phyloP scores from a whole-genome alignment of 352 stramenopile species.

The Detonula confervacea region DNA sequence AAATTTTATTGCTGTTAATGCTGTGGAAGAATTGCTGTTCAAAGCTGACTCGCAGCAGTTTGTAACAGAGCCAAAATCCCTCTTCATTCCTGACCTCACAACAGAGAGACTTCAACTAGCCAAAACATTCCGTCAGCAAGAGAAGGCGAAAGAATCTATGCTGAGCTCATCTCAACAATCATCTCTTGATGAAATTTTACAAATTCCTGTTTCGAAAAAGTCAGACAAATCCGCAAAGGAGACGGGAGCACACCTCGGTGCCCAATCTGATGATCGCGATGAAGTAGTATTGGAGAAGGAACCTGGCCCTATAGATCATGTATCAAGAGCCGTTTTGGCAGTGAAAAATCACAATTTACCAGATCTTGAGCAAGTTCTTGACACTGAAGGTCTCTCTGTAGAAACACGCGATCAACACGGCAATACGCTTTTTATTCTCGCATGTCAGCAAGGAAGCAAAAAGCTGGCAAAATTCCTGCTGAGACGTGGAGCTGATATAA shows the following conservation, averaged over 20 bases:
- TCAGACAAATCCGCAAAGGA: slow-evolving; percentile 20
- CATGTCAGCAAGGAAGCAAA: slow-evolving; percentile 94
- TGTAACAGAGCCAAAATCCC: slow-evolving; percentile 40
- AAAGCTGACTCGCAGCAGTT: slow-evolving; percentile 48
- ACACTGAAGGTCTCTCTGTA: slow-evolving; percentile 88
- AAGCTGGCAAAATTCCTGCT: slow-evolving; percentile 94
- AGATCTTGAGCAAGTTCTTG: slow-evolving; percentile 89
- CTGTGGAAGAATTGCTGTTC: slow-evolving; percentile 45
- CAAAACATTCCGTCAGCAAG: slow-evolving; percentile 42
- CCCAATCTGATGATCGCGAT: slow-evolving; percentile 22
- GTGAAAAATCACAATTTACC: slow-evolving; percentile 77
- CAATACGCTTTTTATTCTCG: slow-evolving; percentile 95
- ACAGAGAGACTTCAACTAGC: slow-evolving; percentile 56
- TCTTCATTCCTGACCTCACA: slow-evolving; percentile 66
- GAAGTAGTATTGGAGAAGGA: slow-evolving; percentile 21
- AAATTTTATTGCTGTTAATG: slow-evolving; percentile 57
- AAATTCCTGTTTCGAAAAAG: slow-evolving; percentile 54
- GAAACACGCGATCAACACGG: slow-evolving; percentile 92
- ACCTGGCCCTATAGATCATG: slow-evolving; percentile 27
- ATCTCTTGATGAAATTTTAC: slow-evolving; percentile 65
- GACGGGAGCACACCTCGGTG: slow-evolving; percentile 19
- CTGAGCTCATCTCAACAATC: slow-evolving; percentile 52
- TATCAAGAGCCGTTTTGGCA: slow-evolving; percentile 59
- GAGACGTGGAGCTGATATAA: slow-evolving; percentile 91
- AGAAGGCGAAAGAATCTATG: slow-evolving; percentile 58